These are phyloP conservation scores for Vickermania ingenoplastis DNA, from an alignment of 208 protist genomes.

Conservation along the genomic window DNA sequence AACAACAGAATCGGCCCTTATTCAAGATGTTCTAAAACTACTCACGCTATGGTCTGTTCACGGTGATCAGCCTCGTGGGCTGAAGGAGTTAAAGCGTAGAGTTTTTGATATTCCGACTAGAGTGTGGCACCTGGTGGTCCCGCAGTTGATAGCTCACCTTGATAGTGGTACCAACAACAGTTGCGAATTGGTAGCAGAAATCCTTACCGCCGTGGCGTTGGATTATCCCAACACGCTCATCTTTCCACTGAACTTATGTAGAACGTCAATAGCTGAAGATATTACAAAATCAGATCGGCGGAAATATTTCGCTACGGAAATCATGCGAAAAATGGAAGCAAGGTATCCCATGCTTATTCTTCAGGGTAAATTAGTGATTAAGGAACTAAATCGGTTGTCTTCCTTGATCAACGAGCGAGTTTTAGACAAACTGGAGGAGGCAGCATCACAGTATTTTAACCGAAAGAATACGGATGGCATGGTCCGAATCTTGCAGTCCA, in stretches of 20 bases:
- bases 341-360: conserved; percentile 68
- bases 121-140: conserved; percentile 98
- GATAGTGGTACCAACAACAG: conserved; percentile 89
- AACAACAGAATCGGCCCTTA: conserved; percentile 61
- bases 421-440: conserved; percentile 93
- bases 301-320: conserved; percentile 52
- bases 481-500: conserved; percentile 86
- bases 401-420: conserved; percentile 94
- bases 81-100: conserved; percentile 80
- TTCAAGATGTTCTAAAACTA: conserved; percentile 98
- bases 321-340: conserved; percentile 59
- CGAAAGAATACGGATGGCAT: conserved; percentile 75
- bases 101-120: conserved; percentile 91
- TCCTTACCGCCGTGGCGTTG: conserved; percentile 91
- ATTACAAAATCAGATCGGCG: conserved; percentile 16
- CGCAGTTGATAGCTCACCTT: conserved; percentile 97
- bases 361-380: conserved; percentile 91
- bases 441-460: conserved; percentile 92
- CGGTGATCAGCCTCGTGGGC: conserved; percentile 53
- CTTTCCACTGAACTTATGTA: conserved; percentile 98
- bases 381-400: conserved; percentile 96
- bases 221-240: conserved; percentile 97
- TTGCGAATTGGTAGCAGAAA: conserved; percentile 87
- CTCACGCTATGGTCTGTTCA: conserved; percentile 96
- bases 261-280: conserved; percentile 64